Conservation (phyloP, 768 basidiomycete genomes). For the Auricularia sp. region DNA sequence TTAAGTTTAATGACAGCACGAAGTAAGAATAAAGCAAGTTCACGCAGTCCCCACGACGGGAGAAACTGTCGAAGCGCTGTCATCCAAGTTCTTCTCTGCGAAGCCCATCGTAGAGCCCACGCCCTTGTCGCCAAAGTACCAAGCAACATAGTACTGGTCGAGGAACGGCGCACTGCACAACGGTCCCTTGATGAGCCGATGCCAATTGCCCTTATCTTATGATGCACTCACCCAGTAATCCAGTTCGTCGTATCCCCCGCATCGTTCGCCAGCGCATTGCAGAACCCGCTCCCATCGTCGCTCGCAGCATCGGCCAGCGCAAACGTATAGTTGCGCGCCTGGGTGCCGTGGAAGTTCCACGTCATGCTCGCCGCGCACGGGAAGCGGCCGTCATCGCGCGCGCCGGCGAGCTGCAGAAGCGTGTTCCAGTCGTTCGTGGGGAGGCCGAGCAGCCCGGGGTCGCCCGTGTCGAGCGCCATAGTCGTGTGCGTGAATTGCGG, state of each 20-base stretch:
- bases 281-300: conserved; percentile 6
- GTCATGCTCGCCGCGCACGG: conserved; percentile 6
- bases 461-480: conserved; percentile 4
- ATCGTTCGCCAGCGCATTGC: conserved; percentile 5
- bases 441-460: conserved; percentile 6
- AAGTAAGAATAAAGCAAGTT: no score
- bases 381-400: conserved; percentile 3
- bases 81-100: neutral
- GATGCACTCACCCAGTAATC: neutral
- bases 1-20: no score
- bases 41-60: neutral
- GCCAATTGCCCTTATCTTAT: no score
- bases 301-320: neutral
- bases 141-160: conserved; percentile 7
- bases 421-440: conserved; percentile 8
- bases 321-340: conserved; percentile 6
- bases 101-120: conserved; percentile 4
- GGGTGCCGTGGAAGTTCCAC: conserved; percentile 6
- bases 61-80: neutral
- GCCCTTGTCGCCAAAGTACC: conserved; percentile 4
- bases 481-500: conserved; percentile 3
- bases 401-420: conserved; percentile 3
- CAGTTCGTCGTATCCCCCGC: conserved; percentile 8
- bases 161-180: conserved; percentile 5
- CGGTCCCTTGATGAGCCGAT: no score